Evolutionary conservation across 2,329 filamentous ascomycete genomes (phyloP), one percentile per base, ranked within the genome.

Genomic region (Diatrype stigma): DNA sequence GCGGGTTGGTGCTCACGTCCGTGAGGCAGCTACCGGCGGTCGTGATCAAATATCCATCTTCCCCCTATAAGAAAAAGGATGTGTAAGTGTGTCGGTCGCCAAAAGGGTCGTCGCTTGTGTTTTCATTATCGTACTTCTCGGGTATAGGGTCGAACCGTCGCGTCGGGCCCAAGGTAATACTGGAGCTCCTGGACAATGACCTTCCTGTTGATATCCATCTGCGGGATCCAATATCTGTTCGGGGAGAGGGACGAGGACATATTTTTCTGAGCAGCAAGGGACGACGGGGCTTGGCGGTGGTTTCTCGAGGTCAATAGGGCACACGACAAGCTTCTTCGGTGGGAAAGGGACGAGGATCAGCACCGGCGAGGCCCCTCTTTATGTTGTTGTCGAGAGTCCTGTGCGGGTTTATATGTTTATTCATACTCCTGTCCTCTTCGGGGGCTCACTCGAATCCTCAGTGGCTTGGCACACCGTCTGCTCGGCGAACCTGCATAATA

Each of bases 181-280:
- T 80, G 80, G 49, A 84, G 73, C 54, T 82, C 77, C 54, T 79
- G 73, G 22, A 74, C 81, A 59, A 84, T 82, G 56, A 83, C 75
- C 56, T 77, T 82, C 59, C 80, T 82, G 67, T 81, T 78, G 61
- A 84, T 84, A 51, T 82, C 79, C 53, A 76, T 66, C 53, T 80
- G 75, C 14, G 79, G 78, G 53, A 84, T 82, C 80, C 80, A 84
- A 66, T 82, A 84, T 61, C 72, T 75, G 66, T 83, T 83, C 70
- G 80, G 74, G 48, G 64, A 57, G 46, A 58, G 56, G n/a, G 67
- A 68, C 46, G 69, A 68, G 63, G n/a, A n/a, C n/a, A n/a, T n/a
- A n/a, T n/a, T 71, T 72, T 35, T 56, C 67, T 50, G 28, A 23
- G n/a, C 23, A 45, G 26, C 32, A 17, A 37, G 34, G 34, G 23